Evolutionary conservation across 1,284 basidiomycete species (phyloP).

Genomic region (Moesziomyces parantarcticus): DNA sequence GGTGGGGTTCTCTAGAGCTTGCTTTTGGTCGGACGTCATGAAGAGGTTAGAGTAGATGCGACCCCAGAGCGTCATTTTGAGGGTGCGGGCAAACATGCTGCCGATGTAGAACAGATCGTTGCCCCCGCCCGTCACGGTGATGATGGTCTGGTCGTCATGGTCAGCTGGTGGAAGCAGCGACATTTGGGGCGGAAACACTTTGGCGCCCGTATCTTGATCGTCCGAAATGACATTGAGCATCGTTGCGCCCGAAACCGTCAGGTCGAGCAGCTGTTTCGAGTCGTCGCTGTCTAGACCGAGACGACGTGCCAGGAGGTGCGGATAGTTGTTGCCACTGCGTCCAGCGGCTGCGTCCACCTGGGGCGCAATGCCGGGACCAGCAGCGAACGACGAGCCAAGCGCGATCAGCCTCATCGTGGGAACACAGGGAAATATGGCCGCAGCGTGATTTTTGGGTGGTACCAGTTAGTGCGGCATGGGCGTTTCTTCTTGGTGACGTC

Average conservation of each 20-base stretch:
- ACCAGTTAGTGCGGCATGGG: too few relatives aligned
- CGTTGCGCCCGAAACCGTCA: conserved; percentile 29
- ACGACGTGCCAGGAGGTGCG: conserved; percentile 17
- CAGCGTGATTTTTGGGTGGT: too few relatives aligned
- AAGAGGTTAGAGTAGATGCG: conserved; percentile 6
- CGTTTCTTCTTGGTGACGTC: too few relatives aligned
- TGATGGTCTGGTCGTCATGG: conserved; percentile 15
- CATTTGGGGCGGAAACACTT: conserved; percentile 19
- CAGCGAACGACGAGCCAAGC: conserved; percentile 33
- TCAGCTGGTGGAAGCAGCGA: conserved; percentile 2
- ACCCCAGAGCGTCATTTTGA: conserved; percentile 26
- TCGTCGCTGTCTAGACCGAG: conserved; percentile 10
- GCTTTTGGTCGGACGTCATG: conserved; percentile 7
- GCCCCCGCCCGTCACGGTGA: conserved; percentile 27
- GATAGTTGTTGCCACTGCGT: conserved; percentile 33
- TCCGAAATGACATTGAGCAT: conserved; percentile 23
- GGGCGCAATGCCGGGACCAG: conserved; percentile 25
- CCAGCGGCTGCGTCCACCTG: conserved; percentile 24
- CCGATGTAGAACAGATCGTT: conserved; percentile 42
- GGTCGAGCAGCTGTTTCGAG: conserved; percentile 15
- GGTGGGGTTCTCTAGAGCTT: conserved; percentile 4
- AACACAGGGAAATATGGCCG: neutral
- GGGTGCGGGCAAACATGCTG: conserved; percentile 23
- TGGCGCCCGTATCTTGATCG: conserved; percentile 16
- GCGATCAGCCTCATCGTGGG: conserved; percentile 13